phyloP scores from a whole-genome alignment of 2,329 filamentous ascomycete genomes.

The Emericellopsis atlantica region DNA sequence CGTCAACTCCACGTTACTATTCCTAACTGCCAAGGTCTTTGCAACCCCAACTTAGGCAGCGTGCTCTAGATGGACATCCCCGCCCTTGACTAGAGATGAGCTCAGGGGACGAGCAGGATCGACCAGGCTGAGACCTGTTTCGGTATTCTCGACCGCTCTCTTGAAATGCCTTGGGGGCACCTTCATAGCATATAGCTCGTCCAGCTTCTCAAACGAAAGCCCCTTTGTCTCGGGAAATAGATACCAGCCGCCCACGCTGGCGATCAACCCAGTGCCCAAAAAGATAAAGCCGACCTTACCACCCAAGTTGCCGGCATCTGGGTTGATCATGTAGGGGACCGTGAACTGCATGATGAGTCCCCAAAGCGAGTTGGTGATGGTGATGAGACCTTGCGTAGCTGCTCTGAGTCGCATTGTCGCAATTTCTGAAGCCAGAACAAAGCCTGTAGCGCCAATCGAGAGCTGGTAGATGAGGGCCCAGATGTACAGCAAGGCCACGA shows the following conservation, averaged over 20 bases:
- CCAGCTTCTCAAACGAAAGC: no score
- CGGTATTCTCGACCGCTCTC: background rate
- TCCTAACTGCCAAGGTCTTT: no score
- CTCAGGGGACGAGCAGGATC: no score
- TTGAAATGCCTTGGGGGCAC: slow-evolving; percentile 7
- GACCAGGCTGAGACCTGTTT: no score
- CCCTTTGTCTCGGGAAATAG: slow-evolving; percentile 11
- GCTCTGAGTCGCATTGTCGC: slow-evolving; percentile 17
- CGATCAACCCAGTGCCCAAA: slow-evolving; percentile 6
- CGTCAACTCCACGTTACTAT: no score
- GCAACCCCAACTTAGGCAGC: no score
- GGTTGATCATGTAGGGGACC: slow-evolving; percentile 30
- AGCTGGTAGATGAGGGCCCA: slow-evolving; percentile 23
- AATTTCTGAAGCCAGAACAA: slow-evolving; percentile 21
- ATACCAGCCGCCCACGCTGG: slow-evolving; percentile 5
- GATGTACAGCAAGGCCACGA: slow-evolving; percentile 15
- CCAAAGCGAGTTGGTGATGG: slow-evolving; percentile 13
- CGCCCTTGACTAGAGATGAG: no score
- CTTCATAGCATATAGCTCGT: slow-evolving; percentile 6
- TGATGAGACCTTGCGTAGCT: slow-evolving; percentile 15
- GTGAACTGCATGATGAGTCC: slow-evolving; percentile 27
- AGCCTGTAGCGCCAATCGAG: slow-evolving; percentile 19
- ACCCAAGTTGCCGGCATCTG: slow-evolving; percentile 19
- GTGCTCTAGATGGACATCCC: no score
- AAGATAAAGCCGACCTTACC: slow-evolving; percentile 28